Evolutionary conservation across 2,329 filamentous ascomycete species (phyloP).

Genomic region (Colletotrichum noveboracense): DNA sequence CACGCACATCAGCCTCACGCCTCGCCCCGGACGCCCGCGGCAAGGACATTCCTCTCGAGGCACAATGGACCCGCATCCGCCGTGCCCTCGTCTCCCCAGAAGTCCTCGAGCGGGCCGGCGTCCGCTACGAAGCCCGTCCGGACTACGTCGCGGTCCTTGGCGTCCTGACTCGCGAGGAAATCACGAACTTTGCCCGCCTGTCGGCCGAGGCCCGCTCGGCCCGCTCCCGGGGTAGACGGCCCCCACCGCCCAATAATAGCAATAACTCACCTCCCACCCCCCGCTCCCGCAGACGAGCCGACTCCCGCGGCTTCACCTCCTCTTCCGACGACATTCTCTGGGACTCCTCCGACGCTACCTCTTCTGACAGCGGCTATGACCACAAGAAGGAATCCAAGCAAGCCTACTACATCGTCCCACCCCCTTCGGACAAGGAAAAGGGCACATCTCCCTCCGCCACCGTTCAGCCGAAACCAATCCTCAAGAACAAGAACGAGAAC

Average conservation of each 20-base stretch:
- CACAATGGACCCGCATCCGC: slow-evolving; percentile 64
- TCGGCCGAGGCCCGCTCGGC: slow-evolving; percentile 53
- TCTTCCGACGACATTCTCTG: slow-evolving; percentile 29
- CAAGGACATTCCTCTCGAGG: slow-evolving; percentile 59
- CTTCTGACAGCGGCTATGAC: slow-evolving; percentile 25
- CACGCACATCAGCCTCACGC: slow-evolving; percentile 33
- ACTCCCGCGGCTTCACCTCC: slow-evolving; percentile 12
- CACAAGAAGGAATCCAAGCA: slow-evolving; percentile 32
- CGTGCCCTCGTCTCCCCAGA: slow-evolving; percentile 62
- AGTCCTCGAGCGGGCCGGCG: slow-evolving; percentile 58
- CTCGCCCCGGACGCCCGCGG: slow-evolving; percentile 64
- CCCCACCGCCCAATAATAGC: slow-evolving; percentile 4
- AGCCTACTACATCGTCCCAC: slow-evolving; percentile 45
- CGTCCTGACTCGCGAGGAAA: slow-evolving; percentile 54
- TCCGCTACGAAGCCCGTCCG: slow-evolving; percentile 65
- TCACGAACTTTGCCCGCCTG: slow-evolving; percentile 55
- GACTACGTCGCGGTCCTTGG: slow-evolving; percentile 67
- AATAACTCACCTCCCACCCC: slow-evolving; percentile 1
- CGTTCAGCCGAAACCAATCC: slow-evolving; percentile 59
- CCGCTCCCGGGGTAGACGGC: slow-evolving; percentile 27
- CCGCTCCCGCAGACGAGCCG: background rate
- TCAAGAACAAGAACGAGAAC: slow-evolving; percentile 65
- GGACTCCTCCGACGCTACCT: slow-evolving; percentile 31
- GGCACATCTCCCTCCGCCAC: slow-evolving; percentile 37
- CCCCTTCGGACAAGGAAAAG: slow-evolving; percentile 31